These are phyloP conservation scores for Xylaria sp. DNA, from an alignment of 2,329 filamentous ascomycete species.

Conservation along the genomic window DNA sequence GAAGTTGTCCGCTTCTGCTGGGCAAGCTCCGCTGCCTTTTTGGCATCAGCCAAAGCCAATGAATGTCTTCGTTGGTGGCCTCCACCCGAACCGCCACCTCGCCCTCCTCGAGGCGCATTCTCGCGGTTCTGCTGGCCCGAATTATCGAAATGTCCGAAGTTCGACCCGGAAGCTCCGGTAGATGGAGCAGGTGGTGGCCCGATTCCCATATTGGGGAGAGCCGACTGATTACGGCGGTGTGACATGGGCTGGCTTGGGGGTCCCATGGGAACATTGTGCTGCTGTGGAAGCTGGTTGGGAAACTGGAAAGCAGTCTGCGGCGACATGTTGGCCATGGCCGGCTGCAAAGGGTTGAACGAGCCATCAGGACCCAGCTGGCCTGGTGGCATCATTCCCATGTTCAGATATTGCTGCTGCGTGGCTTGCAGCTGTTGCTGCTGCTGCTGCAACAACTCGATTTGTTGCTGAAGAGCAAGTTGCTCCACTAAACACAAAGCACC, in stretches of 20 bases:
- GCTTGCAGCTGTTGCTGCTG: conserved; percentile 98
- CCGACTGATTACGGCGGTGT: conserved; percentile 98
- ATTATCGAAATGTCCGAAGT: conserved; percentile 78
- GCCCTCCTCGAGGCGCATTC: conserved; percentile 71
- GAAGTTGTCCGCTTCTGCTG: conserved; percentile 96
- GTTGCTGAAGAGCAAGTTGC: conserved; percentile 95
- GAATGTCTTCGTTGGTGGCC: conserved; percentile 95
- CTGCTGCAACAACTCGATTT: conserved; percentile 95
- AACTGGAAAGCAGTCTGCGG: conserved; percentile 89
- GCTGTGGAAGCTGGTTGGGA: conserved; percentile 71
- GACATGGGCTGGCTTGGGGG: conserved; percentile 76
- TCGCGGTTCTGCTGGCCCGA: conserved; percentile 66
- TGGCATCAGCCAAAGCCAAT: conserved; percentile 89
- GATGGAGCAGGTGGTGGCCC: conserved; percentile 88
- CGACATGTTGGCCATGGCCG: conserved; percentile 75
- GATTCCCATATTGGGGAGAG: conserved; percentile 89
- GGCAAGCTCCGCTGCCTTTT: conserved; percentile 94
- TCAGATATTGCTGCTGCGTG: conserved; percentile 95
- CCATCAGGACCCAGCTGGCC: conserved; percentile 77
- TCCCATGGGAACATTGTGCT: conserved; percentile 72
- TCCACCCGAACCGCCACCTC: conserved; percentile 70
- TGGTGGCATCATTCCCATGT: conserved; percentile 91
- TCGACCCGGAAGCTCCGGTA: conserved; percentile 79
- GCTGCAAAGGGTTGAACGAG: conserved; percentile 77
- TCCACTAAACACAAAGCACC: conserved; percentile 67